Conservation (phyloP, 2,329 filamentous ascomycete species). For the Pseudogymnoascus sp. region DNA sequence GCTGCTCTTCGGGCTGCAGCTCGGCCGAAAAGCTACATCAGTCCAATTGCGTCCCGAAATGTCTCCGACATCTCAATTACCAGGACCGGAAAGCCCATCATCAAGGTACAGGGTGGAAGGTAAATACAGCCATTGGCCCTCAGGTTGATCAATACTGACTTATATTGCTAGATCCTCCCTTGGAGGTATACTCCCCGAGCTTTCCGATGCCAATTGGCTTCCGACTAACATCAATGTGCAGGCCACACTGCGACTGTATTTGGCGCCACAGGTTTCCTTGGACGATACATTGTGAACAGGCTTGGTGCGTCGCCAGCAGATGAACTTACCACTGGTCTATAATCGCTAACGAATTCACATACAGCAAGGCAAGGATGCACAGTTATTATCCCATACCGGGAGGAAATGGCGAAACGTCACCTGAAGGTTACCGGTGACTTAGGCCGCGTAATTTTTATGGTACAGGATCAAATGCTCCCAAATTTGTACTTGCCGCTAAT, state of each 20-base stretch:
- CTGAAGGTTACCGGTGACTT: slow-evolving; percentile 94
- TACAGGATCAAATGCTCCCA: slow-evolving; percentile 29
- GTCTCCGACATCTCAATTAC: slow-evolving; percentile 87
- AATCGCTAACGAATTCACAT: slow-evolving; percentile 22
- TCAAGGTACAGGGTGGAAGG: slow-evolving; percentile 85
- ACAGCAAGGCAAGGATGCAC: slow-evolving; percentile 88
- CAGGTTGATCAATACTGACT: background rate
- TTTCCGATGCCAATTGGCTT: slow-evolving; percentile 20
- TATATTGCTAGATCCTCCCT: slow-evolving; percentile 60
- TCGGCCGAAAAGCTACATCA: slow-evolving; percentile 43
- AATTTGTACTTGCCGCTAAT: background rate
- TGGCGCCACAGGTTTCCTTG: slow-evolving; percentile 90
- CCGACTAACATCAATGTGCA: slow-evolving; percentile 34
- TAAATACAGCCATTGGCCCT: slow-evolving; percentile 39
- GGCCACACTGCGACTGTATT: slow-evolving; percentile 97
- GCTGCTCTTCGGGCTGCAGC: slow-evolving; percentile 50
- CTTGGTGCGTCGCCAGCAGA: slow-evolving; percentile 52
- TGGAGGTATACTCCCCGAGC: slow-evolving; percentile 56
- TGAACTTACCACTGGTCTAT: background rate
- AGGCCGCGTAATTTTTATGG: slow-evolving; percentile 80
- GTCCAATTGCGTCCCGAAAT: slow-evolving; percentile 43
- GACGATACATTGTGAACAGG: slow-evolving; percentile 95
- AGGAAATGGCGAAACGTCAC: slow-evolving; percentile 97
- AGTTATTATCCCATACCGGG: slow-evolving; percentile 86
- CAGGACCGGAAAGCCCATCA: slow-evolving; percentile 89